Base-by-base conservation (phyloP, 1,284 basidiomycete species). In the Ustilago hordei region DNA sequence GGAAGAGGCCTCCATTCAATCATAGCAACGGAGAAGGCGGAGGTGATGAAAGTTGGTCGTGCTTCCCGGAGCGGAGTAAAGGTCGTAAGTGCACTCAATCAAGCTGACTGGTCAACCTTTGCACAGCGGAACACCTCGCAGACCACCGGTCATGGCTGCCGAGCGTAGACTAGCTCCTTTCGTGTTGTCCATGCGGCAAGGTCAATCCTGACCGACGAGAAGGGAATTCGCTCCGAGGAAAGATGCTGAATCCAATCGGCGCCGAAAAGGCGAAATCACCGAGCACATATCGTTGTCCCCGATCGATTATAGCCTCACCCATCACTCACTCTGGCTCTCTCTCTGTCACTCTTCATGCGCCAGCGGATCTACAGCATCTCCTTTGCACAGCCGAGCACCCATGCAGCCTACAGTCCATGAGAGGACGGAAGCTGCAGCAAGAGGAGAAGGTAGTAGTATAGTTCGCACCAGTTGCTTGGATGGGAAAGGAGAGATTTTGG, bases 101-200 rank as follows among this genome's bases (percentile, higher is more conserved):
- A 45, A 45, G 48, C 48, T 31, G 48, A 50, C 28, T 50, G 23
- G 48, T 50, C 48, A 50, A 50, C 48, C 48, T 50, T 50, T 8
- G 31, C 48, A 50, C 12, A 50, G 43, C 43, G 19, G 43, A 45
- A 19, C n/a, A 13, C 8, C 43, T 45, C 43, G 43, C 43, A 45
- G 23, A 23, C 2, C 23, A 23, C 2, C 23, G 23, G 23, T 23
- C 23, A 23, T 23, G 23, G 23, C 23, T 23, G 23, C 23, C 23
- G 2, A 23, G 23, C 23, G 23, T 23, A 23, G 23, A 23, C 23
- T 23, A 23, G 23, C 23, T 23, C 23, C 23, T 23, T 23, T 23
- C 23, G 2, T 23, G 2, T 23, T 23, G 23, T 23, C 48, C 31
- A 28, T n/a, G 48, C 28, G 28, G 23, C 11, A 28, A 50, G 31